These are phyloP conservation scores for Penicillium atrosanguineum DNA, from an alignment of 495 filamentous ascomycete genomes.

Conservation along the genomic window DNA sequence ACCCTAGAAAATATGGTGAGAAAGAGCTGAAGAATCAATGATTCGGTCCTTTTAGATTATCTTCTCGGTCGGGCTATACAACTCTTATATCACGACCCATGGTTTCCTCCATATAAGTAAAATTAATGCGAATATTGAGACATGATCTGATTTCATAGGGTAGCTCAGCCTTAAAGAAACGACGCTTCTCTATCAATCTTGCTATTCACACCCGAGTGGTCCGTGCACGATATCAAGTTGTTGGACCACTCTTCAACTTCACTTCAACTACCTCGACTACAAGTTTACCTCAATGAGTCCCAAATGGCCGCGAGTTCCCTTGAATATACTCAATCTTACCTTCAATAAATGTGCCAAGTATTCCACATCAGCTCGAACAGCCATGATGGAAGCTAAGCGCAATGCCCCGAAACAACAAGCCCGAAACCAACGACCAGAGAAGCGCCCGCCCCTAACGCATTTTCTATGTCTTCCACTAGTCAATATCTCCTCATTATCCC, in stretches of 20 bases:
- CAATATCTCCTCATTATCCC: slow-evolving; percentile 56
- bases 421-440: slow-evolving; percentile 15
- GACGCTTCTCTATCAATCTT: no score
- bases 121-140: no score
- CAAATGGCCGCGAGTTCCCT: background rate
- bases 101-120: no score
- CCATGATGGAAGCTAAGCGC: slow-evolving; percentile 15
- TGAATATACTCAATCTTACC: background rate
- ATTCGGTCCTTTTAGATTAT: no score
- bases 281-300: background rate
- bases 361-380: slow-evolving; percentile 1
- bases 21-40: no score
- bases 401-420: slow-evolving; percentile 5
- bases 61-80: no score
- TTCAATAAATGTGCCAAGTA: background rate
- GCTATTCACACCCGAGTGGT: no score
- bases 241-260: background rate
- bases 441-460: slow-evolving; percentile 65
- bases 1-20: no score
- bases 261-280: background rate
- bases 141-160: no score
- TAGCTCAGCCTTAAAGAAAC: no score
- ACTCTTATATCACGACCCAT: no score
- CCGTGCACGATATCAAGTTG: slow-evolving; percentile 1
- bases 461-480: slow-evolving; percentile 85